Conservation (phyloP, 2,329 filamentous ascomycete genomes). For the Dactylellina cionopaga region DNA sequence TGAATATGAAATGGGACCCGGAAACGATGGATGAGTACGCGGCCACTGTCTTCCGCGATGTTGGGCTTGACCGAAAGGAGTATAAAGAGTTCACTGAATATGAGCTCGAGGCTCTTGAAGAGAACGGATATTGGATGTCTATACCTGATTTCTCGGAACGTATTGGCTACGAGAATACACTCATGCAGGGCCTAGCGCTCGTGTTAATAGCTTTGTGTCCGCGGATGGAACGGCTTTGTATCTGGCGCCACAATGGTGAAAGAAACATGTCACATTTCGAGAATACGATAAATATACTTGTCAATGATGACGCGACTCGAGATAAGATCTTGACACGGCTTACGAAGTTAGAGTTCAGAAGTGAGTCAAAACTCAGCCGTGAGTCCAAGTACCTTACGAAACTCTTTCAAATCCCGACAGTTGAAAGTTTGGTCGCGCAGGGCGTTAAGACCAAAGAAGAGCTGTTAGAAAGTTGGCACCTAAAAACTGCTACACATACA, state of each 20-base stretch:
- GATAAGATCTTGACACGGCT: conserved; percentile 7
- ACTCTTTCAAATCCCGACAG: not conserved
- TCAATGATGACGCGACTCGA: not conserved
- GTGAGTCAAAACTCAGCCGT: not conserved
- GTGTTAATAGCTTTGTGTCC: conserved; percentile 15
- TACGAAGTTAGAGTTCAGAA: conserved; percentile 16
- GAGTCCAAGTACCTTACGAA: not conserved
- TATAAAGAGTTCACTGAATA: conserved; percentile 42
- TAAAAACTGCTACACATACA: too few species aligned
- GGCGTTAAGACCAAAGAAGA: not conserved
- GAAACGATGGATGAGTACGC: conserved; percentile 35
- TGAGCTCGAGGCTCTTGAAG: conserved; percentile 25
- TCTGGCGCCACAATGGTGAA: not conserved
- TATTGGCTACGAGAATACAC: conserved; percentile 19
- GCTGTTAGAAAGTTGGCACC: not conserved
- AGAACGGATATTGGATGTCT: conserved; percentile 35
- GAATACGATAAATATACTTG: not conserved
- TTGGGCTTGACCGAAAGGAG: conserved; percentile 22
- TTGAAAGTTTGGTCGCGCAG: conserved; percentile 4
- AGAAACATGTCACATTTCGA: conserved; percentile 4
- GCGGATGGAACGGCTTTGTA: conserved; percentile 7
- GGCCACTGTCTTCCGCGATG: conserved; percentile 4
- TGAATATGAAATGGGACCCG: conserved; percentile 35
- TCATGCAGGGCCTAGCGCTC: conserved; percentile 29
- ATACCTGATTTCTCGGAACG: conserved; percentile 30